Evolutionary conservation across 192 early-diverging fungal species (phyloP), one percentile per base, ranked within the genome.

Genomic region (Kickxella alabastrina): DNA sequence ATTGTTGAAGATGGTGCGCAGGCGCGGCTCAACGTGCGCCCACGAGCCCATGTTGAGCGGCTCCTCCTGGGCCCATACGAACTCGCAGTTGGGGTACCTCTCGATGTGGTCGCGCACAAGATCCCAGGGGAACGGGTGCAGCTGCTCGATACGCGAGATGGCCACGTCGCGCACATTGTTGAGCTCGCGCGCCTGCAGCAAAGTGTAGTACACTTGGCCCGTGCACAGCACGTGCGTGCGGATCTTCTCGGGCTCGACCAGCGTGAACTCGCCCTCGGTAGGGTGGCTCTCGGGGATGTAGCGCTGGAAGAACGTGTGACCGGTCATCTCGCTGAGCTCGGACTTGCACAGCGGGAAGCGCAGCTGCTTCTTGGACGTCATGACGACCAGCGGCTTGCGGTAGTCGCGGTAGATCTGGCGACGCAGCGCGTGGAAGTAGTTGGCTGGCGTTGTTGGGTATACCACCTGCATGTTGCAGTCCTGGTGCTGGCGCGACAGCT

Each of bases 401-500:
- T 92, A 98, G 63, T 96, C 92, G 61, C 95, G 86, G 80, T 89
- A 87, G 51, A 98, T 88, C 79, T 98, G 95, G 52, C 95, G 85
- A 51, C 95, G 85, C 60, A 98, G 78, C 1, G 75, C 90, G 60
- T 98, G 95, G 87, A 92, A 98, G 82, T 92, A 96, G 72, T 98
- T 95, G 54, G 88, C 83, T n/a, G 95, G 95, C 13, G 94, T 95
- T n/a, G 92, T 88, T 41, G 89, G 87, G 81, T 95, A 93, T 10
- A 93, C 86, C 12, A 98, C 88, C 80, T 95, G 92, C 86, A 96
- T 92, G 82, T 93, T 98, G 79, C 91, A 92, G 74, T 97, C 93
- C 77, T 97, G 95, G 65, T 95, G 92, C 79, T 96, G 93, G 35
- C 95, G 84, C 19, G 90, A 77, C 38, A 89, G 62, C 68, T 89